Percentiles rank a stretch among this genome's conserved stretches.
Conservation (phyloP, 345 rosid species). For the Rhodomyrtus tomentosa region DNA sequence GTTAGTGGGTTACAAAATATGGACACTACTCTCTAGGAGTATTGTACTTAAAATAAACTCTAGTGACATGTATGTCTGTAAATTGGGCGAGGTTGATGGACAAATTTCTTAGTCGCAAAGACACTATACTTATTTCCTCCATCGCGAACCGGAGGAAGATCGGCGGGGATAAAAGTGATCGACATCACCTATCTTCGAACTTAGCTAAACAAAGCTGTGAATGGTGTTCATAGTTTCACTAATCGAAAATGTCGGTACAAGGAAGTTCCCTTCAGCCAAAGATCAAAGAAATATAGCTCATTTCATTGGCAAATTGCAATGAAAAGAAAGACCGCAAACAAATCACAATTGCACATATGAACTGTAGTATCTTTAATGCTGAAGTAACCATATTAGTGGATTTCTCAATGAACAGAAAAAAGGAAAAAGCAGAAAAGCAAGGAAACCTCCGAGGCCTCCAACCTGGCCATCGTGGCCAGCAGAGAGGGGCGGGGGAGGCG, state of each 20-base stretch:
- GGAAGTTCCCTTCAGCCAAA: accelerated
- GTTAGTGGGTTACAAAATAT: not conserved
- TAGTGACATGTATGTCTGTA: not conserved
- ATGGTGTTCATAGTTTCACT: not conserved
- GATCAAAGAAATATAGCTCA: not conserved
- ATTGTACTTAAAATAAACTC: not conserved
- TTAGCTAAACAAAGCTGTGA: too few relatives aligned
- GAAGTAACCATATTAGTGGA: not conserved
- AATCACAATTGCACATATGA: accelerated
- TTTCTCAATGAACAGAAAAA: not conserved
- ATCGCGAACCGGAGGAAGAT: not conserved
- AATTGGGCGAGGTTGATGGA: not conserved
- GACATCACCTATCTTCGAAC: not conserved
- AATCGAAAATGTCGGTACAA: not conserved
- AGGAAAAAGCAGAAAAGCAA: not conserved
- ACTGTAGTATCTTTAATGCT: not conserved
- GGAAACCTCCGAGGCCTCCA: not conserved
- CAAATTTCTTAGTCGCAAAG: not conserved
- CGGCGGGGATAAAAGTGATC: not conserved
- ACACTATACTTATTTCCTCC: not conserved
- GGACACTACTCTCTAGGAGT: not conserved
- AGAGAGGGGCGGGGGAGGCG: not conserved
- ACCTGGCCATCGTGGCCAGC: not conserved
- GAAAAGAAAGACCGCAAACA: not conserved
- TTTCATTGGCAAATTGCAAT: not conserved